Evolutionary conservation across 768 basidiomycete species (phyloP), one percentile per base, ranked within the genome.

Genomic region (Hypholoma fasciculare): DNA sequence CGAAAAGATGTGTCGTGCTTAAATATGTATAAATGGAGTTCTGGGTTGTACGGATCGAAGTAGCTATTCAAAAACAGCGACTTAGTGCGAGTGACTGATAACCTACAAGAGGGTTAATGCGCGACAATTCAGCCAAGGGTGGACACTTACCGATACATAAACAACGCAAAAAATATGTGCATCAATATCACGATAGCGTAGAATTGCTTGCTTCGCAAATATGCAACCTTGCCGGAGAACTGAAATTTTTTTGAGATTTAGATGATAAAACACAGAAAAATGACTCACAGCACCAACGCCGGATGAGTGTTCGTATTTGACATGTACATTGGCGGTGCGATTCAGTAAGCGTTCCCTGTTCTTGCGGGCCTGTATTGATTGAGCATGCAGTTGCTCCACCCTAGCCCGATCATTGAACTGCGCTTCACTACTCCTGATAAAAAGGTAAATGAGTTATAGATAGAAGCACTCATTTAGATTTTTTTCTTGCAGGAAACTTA

Each of bases 41-140:
- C 86, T 14, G 88, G 86, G 67, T 89, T 83, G 72, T 89, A 84
- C 56, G 90, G 87, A 67, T 93, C 89, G 65, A 88, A 90, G 63
- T 90, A 92, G 58, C 82, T 86, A 59, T 85, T 88, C 64, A 90
- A 76, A 71, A 89, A 92, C 30, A 84, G 73, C 20, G 82, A 76
- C 65, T 70, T 77, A 46, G 87, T 83, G 49, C 75, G 78, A 30
- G 70, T 68, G 48, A 72, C 63, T 58, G 79, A 77, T 63, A 84
- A 61, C 63, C 89, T 85, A 59, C 4, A 62, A 14, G 48, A 30
- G 30, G 34, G 57, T 67, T 26, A 67, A 57, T 37, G 14, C 36
- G 19, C 26, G 23, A n/a, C 16, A n/a, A 30, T 12, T 7, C 34
- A 20, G 26, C 36, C 40, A 44, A 8, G 17, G 57, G 39, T n/a